These are phyloP conservation scores for Puccinia horiana DNA, from an alignment of 1,284 basidiomycete species.

Conservation along the genomic window DNA sequence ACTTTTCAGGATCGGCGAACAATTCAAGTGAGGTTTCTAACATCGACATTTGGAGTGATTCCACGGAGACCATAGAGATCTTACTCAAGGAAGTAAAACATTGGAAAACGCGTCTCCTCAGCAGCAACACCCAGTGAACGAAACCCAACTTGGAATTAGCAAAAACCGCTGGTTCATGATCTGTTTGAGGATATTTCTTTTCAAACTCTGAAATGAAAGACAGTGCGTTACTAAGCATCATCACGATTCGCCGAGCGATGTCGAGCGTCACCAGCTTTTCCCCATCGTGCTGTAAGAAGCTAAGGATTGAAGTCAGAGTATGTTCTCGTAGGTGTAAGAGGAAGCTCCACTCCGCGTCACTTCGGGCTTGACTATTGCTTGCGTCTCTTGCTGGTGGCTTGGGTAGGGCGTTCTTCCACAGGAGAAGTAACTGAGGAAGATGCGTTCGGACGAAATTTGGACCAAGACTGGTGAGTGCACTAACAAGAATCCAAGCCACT, in stretches of 20 bases:
- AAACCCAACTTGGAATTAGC: conserved; percentile 63
- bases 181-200: conserved; percentile 30
- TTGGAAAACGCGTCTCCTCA: conserved; percentile 81
- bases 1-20: conserved; percentile 75
- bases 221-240: conserved; percentile 50
- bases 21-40: conserved; percentile 80
- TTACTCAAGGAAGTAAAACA: conserved; percentile 82
- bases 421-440: conserved; percentile 83
- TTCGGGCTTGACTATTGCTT: conserved; percentile 63
- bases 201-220: conserved; percentile 44
- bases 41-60: conserved; percentile 75
- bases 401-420: conserved; percentile 95
- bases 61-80: conserved; percentile 68
- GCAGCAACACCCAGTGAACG: conserved; percentile 76
- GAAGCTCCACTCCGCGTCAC: conserved; percentile 83
- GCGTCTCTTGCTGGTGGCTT: conserved; percentile 86
- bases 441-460: conserved; percentile 90
- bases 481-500: conserved; percentile 90
- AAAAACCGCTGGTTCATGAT: conserved; percentile 37
- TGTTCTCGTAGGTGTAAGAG: conserved; percentile 86
- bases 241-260: conserved; percentile 41
- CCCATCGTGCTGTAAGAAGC: conserved; percentile 73
- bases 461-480: conserved; percentile 86
- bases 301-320: conserved; percentile 81
- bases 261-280: conserved; percentile 46